phyloP scores from a whole-genome alignment of 805 yeast species.

The Starmerella floricola region DNA sequence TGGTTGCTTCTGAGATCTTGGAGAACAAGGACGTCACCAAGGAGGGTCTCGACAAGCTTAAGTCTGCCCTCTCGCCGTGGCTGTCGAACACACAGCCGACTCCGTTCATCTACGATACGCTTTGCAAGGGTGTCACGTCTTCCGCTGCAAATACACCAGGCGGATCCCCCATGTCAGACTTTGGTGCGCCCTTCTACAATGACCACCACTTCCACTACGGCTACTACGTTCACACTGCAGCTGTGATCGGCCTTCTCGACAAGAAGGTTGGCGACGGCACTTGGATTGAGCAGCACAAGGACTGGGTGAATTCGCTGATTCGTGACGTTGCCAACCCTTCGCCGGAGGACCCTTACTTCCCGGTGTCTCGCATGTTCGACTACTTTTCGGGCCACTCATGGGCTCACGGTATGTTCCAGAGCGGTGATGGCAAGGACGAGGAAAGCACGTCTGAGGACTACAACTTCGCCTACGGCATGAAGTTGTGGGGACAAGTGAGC shows the following conservation, averaged over 20 bases:
- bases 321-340: slow-evolving; percentile 63
- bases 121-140: slow-evolving; percentile 38
- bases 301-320: slow-evolving; percentile 49
- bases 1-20: slow-evolving; percentile 56
- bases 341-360: slow-evolving; percentile 43
- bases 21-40: slow-evolving; percentile 42
- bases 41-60: slow-evolving; percentile 44
- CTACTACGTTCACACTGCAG: slow-evolving; percentile 72
- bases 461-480: slow-evolving; percentile 59
- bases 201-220: slow-evolving; percentile 88
- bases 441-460: slow-evolving; percentile 65
- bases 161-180: slow-evolving; percentile 46
- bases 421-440: slow-evolving; percentile 61
- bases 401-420: slow-evolving; percentile 58
- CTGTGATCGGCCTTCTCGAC: slow-evolving; percentile 58
- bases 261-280: slow-evolving; percentile 35
- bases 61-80: slow-evolving; percentile 58
- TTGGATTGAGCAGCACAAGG: slow-evolving; percentile 39
- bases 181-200: slow-evolving; percentile 65
- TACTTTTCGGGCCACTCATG: slow-evolving; percentile 69
- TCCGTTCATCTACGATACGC: slow-evolving; percentile 67
- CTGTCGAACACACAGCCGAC: slow-evolving; percentile 52
- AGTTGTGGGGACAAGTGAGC: slow-evolving; percentile 54
- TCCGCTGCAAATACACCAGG: slow-evolving; percentile 39
- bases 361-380: slow-evolving; percentile 57